Evolutionary conservation across 2,329 filamentous ascomycete species (phyloP), one percentile per base, ranked within the genome.

Genomic region (Epichloe brachyelytri): DNA sequence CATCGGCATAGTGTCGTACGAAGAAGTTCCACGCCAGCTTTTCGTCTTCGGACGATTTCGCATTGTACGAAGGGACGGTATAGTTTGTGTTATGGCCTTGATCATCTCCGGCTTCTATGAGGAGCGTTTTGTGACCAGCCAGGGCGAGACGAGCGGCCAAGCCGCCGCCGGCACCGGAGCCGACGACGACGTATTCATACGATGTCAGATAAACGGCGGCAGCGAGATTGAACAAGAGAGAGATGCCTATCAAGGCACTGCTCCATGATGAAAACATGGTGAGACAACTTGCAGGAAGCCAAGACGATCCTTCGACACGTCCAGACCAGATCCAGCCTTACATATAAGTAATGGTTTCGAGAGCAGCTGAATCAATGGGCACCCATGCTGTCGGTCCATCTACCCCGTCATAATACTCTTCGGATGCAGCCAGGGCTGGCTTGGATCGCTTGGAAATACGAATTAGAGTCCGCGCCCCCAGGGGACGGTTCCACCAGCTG

Each of bases 31-130:
- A 85, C 44, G 71, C 66, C 56, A 80, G 70, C 17, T 71, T 69
- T 22, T 69, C 68, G 53, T 82, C 75, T 58, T 82, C 76, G 11
- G 76, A 78, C 2, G 75, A 71, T 15, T 38, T 38, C 6, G 49
- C 45, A 20, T 53, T 53, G 48, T 45, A 72, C 2, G 76, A 72
- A 6, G 80, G 78, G 5, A 80, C 71, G 10, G 74, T 71, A 55
- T 78, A 73, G 58, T 77, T 73, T 53, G 68, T 62, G 20, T 62
- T 61, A 46, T 44, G 66, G 39, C 72, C 74, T 56, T 80, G 72
- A 56, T 83, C 79, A 51, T 79, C 75, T 46, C 79, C 80, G 6
- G 79, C 79, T 56, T 83, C 80, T 48, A 83, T 73, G 10, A 83
- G 69, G 7, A 83, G 72, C 3, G 77, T 77, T 56, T 73, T 77